These are phyloP conservation scores for Zymoseptoria passerinii DNA, from an alignment of 2,329 filamentous ascomycete species.

Conservation along the genomic window DNA sequence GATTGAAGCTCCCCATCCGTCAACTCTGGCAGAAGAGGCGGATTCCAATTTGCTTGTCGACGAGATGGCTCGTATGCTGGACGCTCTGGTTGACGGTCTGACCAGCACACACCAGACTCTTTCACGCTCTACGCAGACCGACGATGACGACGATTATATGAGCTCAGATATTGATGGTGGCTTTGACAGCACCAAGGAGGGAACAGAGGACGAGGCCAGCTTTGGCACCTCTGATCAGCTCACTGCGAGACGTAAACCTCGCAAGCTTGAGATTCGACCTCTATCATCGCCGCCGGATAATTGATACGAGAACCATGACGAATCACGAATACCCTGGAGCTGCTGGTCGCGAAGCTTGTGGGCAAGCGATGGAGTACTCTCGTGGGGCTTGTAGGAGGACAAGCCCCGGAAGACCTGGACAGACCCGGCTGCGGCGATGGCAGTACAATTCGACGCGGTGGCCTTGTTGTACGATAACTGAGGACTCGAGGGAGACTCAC, in stretches of 20 bases:
- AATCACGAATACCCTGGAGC: neutral
- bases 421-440: neutral
- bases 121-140: conserved; percentile 9
- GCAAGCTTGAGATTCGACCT: conserved; percentile 3
- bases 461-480: neutral
- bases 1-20: conserved; percentile 23
- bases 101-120: conserved; percentile 7
- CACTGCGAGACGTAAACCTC: conserved; percentile 6
- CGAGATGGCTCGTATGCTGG: conserved; percentile 26
- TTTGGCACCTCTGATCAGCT: neutral
- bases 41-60: conserved; percentile 21
- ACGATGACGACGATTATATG: conserved; percentile 6
- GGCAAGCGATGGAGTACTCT: neutral
- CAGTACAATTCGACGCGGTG: neutral
- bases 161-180: conserved; percentile 14
- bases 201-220: conserved; percentile 12
- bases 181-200: conserved; percentile 16
- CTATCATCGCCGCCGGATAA: neutral
- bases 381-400: neutral
- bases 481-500: neutral
- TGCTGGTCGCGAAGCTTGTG: neutral
- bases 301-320: neutral
- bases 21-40: conserved; percentile 25
- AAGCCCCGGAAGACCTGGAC: neutral
- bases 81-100: conserved; percentile 17